phyloP scores from a whole-genome alignment of 2,329 filamentous ascomycete species.

The Fusarium compactum region DNA sequence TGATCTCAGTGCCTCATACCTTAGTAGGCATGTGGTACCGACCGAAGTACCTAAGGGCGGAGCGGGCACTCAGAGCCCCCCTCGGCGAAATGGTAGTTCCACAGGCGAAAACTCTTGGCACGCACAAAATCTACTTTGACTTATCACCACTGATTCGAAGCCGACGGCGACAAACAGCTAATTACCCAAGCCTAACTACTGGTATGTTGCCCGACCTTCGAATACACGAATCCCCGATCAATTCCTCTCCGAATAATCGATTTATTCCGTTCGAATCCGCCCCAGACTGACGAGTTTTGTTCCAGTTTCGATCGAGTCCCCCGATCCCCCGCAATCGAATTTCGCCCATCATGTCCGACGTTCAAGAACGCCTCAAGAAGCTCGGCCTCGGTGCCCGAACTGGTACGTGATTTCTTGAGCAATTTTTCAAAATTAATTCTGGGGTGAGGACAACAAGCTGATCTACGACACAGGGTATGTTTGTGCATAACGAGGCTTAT shows the following conservation, averaged over 20 bases:
- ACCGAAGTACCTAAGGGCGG: constrained; percentile 30
- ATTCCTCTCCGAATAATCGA: constrained; percentile 26
- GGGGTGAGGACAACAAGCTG: constrained; percentile 24
- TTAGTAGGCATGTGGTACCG: not conserved
- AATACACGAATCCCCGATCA: constrained; percentile 31
- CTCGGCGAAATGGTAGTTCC: constrained; percentile 56
- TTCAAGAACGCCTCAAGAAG: constrained; percentile 72
- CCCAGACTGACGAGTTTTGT: constrained; percentile 47
- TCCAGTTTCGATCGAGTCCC: constrained; percentile 47
- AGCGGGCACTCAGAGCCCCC: constrained; percentile 33
- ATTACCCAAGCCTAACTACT: constrained; percentile 51
- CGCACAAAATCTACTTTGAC: constrained; percentile 59
- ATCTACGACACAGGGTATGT: constrained; percentile 54
- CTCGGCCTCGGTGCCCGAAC: constrained; percentile 68
- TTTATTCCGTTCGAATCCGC: constrained; percentile 40
- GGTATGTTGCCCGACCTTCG: constrained; percentile 49
- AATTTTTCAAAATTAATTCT: not conserved
- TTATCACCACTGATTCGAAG: constrained; percentile 52
- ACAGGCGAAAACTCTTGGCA: constrained; percentile 59
- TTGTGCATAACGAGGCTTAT: constrained; percentile 27
- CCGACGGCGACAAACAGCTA: constrained; percentile 54
- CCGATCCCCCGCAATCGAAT: constrained; percentile 49
- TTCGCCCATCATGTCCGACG: constrained; percentile 63
- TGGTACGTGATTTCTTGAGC: constrained; percentile 66
- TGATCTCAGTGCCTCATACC: not conserved